Conservation (phyloP, 768 basidiomycete species). For the Podaxis sp. region DNA sequence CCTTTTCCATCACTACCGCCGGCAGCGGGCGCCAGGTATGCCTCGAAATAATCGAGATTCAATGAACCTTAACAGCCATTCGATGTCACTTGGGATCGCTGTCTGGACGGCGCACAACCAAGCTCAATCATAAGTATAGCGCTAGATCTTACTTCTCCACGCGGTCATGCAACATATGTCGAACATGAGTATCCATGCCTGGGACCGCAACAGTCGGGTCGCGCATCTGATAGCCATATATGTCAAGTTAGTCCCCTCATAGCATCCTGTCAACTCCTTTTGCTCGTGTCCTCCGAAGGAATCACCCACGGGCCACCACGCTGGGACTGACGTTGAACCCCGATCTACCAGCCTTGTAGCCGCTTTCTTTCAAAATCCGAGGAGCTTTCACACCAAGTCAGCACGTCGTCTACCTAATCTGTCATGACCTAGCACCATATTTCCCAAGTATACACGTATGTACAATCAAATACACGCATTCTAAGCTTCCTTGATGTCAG, state of each 20-base stretch:
- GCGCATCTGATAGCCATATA: background rate
- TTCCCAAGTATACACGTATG: background rate
- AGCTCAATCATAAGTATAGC: background rate
- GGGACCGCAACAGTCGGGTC: background rate
- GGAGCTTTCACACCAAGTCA: slow-evolving; percentile 1
- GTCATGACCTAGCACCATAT: background rate
- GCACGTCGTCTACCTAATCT: background rate
- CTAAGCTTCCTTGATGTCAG: too few species aligned
- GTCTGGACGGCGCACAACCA: background rate
- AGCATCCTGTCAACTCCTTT: background rate
- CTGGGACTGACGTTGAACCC: background rate
- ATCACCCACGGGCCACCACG: background rate
- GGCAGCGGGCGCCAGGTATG: too few species aligned
- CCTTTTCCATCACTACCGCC: too few species aligned
- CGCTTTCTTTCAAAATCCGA: background rate
- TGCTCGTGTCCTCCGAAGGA: background rate
- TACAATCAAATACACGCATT: background rate
- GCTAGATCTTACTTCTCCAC: background rate
- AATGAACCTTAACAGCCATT: too few species aligned
- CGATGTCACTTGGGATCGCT: too few species aligned
- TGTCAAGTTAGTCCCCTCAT: background rate
- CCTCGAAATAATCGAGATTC: too few species aligned
- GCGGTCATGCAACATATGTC: background rate
- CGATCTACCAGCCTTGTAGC: background rate
- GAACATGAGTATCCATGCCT: background rate